These are phyloP conservation scores for Austroboletus eburneus DNA, from an alignment of 768 basidiomycete genomes.

Conservation along the genomic window DNA sequence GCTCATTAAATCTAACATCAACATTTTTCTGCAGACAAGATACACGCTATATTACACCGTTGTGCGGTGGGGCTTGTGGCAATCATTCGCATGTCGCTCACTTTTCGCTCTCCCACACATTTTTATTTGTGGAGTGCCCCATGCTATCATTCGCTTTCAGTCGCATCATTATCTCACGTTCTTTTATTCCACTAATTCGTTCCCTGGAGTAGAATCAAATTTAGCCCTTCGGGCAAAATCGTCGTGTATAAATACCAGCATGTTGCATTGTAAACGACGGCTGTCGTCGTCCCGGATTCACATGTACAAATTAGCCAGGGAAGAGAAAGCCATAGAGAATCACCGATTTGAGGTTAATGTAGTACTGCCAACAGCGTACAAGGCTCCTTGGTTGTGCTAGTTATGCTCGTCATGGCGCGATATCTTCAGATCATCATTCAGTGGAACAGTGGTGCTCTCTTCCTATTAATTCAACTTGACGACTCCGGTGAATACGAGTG, in stretches of 20 bases:
- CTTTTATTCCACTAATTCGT: neutral
- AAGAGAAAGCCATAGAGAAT: too few relatives aligned
- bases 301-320: neutral
- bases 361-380: too few relatives aligned
- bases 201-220: neutral
- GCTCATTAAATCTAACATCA: neutral
- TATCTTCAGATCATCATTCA: too few relatives aligned
- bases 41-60: constrained; percentile 5
- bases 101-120: neutral
- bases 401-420: too few relatives aligned
- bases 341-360: too few relatives aligned
- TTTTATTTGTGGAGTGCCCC: neutral
- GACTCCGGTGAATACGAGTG: too few relatives aligned
- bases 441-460: too few relatives aligned
- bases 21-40: neutral
- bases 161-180: neutral
- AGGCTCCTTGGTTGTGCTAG: too few relatives aligned
- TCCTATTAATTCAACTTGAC: too few relatives aligned
- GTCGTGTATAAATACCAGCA: constrained; percentile 7
- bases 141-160: constrained; percentile 2
- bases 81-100: neutral
- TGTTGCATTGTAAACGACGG: neutral
- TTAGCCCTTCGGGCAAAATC: neutral
- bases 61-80: constrained; percentile 7
- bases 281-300: constrained; percentile 1